Evolutionary conservation across 495 filamentous ascomycete species (phyloP).

Genomic region (Bacidia rubella): DNA sequence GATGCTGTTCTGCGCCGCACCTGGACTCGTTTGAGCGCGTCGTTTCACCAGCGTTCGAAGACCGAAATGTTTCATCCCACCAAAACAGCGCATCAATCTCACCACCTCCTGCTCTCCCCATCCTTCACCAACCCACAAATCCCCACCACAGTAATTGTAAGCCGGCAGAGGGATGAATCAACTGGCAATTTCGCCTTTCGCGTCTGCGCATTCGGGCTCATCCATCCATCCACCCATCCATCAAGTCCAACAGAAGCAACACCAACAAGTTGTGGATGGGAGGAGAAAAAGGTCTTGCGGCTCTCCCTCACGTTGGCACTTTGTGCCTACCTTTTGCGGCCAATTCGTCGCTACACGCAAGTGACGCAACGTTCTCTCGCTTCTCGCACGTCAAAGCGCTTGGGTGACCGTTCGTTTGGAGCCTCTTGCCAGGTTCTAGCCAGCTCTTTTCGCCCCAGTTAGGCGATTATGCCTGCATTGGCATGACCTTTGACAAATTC

Average conservation of each 20-base stretch:
- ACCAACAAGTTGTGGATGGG: background rate
- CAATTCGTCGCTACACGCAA: background rate
- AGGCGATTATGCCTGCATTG: background rate
- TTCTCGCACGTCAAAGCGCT: background rate
- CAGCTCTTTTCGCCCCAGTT: background rate
- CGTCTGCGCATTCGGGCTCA: background rate
- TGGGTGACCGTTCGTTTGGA: background rate
- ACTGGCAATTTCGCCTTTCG: background rate
- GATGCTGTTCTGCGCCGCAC: background rate
- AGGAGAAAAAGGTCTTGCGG: background rate
- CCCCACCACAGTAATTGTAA: background rate
- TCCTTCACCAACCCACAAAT: background rate
- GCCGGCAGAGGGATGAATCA: background rate
- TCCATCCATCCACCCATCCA: background rate
- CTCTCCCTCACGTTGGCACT: too few species aligned
- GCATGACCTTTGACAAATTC: background rate
- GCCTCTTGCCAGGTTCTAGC: background rate
- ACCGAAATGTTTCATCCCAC: background rate
- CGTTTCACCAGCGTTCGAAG: background rate
- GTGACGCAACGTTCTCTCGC: background rate
- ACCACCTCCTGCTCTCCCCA: background rate
- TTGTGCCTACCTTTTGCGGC: too few species aligned
- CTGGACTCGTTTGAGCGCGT: background rate
- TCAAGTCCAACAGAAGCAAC: background rate
- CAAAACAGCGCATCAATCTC: background rate